Conservation (phyloP, 306 rosid species). For the Cucurbita argyrosperma region DNA sequence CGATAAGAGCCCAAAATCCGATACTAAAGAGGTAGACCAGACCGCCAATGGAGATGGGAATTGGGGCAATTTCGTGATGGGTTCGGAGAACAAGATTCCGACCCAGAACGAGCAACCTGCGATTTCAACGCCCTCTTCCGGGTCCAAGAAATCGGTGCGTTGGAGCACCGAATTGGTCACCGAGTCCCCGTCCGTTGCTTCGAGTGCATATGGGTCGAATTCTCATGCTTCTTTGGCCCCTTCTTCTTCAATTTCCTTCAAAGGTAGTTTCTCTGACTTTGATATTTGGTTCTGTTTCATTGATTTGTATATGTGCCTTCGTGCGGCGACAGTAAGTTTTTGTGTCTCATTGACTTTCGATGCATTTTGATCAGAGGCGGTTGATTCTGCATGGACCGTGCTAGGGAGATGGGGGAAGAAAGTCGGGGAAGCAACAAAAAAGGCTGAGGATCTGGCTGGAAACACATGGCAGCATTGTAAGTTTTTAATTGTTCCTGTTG, state of each 20-base stretch:
- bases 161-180: conserved; percentile 77
- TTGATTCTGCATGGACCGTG: conserved; percentile 43
- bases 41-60: conserved; percentile 19
- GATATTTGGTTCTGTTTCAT: neutral
- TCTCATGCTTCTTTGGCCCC: conserved; percentile 16
- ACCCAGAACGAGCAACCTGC: conserved; percentile 4
- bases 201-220: conserved; percentile 14
- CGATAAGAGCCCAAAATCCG: conserved; percentile 5
- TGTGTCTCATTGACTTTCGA: neutral
- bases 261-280: conserved; percentile 22
- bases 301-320: neutral
- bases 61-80: conserved; percentile 15
- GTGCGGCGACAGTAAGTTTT: neutral
- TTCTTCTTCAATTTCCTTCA: conserved; percentile 25
- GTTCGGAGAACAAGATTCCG: conserved; percentile 22
- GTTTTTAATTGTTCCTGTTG: conserved; percentile 1
- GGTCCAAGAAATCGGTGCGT: conserved; percentile 50
- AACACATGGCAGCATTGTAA: conserved; percentile 93
- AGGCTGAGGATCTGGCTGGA: conserved; percentile 83
- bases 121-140: conserved; percentile 8
- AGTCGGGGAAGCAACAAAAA: conserved; percentile 63
- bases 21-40: conserved; percentile 6
- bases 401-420: conserved; percentile 69
- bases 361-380: conserved; percentile 40
- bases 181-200: conserved; percentile 26